Base-by-base conservation (phyloP, 2,329 filamentous ascomycete genomes). In the Colletotrichum musicola region DNA sequence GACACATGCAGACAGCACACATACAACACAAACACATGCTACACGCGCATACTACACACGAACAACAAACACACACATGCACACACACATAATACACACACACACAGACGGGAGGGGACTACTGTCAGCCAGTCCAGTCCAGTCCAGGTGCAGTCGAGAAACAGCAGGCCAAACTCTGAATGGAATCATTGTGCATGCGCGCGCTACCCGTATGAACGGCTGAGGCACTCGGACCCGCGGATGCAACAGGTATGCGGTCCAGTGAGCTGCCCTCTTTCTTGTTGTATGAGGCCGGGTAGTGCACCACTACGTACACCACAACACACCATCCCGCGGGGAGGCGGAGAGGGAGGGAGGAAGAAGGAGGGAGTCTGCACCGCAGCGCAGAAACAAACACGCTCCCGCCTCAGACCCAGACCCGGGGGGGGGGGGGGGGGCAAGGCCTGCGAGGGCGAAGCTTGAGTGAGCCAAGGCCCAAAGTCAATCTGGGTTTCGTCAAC, bases 391-490 rank as follows among this genome's bases (percentile, higher is more conserved):
- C 30, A 64, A 68, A 64, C 60, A 42, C 22, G 25, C 49, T 55
- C 47, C 47, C 54, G 40, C 54, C 14, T 68, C 64, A 64, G 61
- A 59, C 25, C 59, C 53, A 20, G n/a, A n/a, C n/a, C n/a, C n/a
- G n/a, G n/a, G n/a, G n/a, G n/a, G n/a, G n/a, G n/a, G n/a, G 13
- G 20, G 53, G 61, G 20, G 53, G 61, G 40, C 61, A 64, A 50
- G 47, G n/a, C 46, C 42, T 68, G 65, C 61, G 49, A 59, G 40
- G 65, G 30, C 49, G 35, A 64, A 68, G 61, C 65, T 64, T 68
- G 54, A 60, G 61, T 68, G 54, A 60, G 61, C 65, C 54, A 59
- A 59, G 35, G 27, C 56, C 54, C 61, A 60, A 68, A 64, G 65
- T 64, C 65, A 60, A 68, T 59, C 49, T 68, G 40, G 42, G 49